Evolutionary conservation across 2,329 filamentous ascomycete species (phyloP), one percentile per base, ranked within the genome.

Genomic region (Xylariaceae sp.): DNA sequence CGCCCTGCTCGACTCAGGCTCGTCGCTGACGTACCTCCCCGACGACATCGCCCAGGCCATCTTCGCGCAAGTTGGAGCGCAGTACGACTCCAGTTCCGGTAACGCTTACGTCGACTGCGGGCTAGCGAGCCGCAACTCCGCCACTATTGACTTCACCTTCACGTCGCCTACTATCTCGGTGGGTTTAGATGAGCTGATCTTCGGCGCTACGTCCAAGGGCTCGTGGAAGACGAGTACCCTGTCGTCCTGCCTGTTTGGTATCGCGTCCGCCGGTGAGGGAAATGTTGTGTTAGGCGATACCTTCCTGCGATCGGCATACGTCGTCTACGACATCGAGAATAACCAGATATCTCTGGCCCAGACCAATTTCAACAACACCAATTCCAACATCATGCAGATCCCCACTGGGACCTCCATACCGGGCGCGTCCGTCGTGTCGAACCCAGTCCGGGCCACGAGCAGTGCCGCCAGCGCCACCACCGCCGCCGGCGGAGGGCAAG

Each of bases 291-390:
- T 91, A 26, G 87, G 87, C 15, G 87, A 90, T 65, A 88, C 87
- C 0, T 91, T 91, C 68, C 73, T 91, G 51, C 77, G 87, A 45
- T 86, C 84, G 34, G 87, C 87, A 0, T 91, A 91, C 61, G 79
- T 89, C 13, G 87, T 91, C 10, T 90, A 88, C 66, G 86, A 90
- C 66, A 74, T 89, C 19, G 80, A 76, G 26, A 88, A 87, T 68
- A 84, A 89, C 66, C 76, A 87, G 70, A 84, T 90, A 60, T 85
- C 83, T 1, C 71, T 90, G 30, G 87, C 86, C 1, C 82, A 86
- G 67, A 85, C 85, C 16, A 79, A 76, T 47, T 85, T 83, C 68
- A 81, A 87, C 65, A 72, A 77, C 3, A 78, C 78, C 0, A 55
- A 63, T 15, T 74, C 73, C 5, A 75, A 75, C 46, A 69, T 87